Base-by-base conservation (phyloP, 345 rosid genomes). In the Triadica sebifera region DNA sequence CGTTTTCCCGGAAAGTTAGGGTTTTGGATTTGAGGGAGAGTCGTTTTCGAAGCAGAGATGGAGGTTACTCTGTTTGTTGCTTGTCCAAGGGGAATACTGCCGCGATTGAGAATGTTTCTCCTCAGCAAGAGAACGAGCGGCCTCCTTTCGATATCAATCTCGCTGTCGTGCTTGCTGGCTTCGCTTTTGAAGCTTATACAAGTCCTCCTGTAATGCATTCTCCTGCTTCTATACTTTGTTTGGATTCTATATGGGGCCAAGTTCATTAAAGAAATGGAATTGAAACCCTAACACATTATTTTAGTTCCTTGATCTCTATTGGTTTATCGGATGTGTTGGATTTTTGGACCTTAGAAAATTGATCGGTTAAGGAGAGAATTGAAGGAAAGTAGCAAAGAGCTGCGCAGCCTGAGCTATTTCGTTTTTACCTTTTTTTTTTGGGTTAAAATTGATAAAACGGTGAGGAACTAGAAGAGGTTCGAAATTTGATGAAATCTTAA, bases 101-200 rank as follows among this genome's bases (percentile, higher is more conserved):
- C 10, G 70, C 80, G 77, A 67, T 77, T 73, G 86, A 78, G 74
- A 69, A 75, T 43, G 73, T 70, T 70, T 46, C 79, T 13, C 67
- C 37, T 52, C 78, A 41, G 64, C 80, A 77, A 22, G 67, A 68
- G n/a, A 52, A 59, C n/a, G 57, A 77, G 53, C 82, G 92, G 65
- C 91, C 91, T 73, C 81, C 93, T 24, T 92, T 95, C 67, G 96
- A 95, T 77, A 88, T 92, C 79, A 95, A 92, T 82, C 93, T 92
- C 55, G 98, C 98, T 7, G 98, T 94, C 58, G 81, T 94, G 72
- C 97, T 95, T 41, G 98, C 98, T 53, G 98, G 99, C 69, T 95
- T 95, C 71, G 93, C 98, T n/a, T 95, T 92, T 76, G 99, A 92
- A 81, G 86, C 97, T 3, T 91, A 92, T 74, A 86, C 90, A n/a